phyloP scores from a whole-genome alignment of 31 red algal genomes.

The Odonthalia washingtoniensis region DNA sequence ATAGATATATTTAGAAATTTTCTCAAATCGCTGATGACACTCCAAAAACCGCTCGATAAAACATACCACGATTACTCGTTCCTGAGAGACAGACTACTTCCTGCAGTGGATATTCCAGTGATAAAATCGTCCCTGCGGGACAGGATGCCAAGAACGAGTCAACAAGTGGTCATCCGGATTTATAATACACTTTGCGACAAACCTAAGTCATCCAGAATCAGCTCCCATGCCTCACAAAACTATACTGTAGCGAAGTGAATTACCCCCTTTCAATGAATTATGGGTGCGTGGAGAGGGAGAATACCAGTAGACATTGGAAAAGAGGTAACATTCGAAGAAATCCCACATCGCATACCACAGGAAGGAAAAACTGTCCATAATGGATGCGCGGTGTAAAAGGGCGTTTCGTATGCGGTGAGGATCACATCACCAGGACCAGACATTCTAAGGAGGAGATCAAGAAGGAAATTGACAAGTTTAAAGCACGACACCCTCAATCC shows the following conservation, averaged over 20 bases:
- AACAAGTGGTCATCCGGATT: constrained; percentile 1
- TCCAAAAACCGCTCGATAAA: constrained; percentile 15
- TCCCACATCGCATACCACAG: background rate
- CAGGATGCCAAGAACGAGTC: background rate
- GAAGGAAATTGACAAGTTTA: background rate
- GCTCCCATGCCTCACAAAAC: background rate
- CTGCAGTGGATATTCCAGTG: background rate
- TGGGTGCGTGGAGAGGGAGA: background rate
- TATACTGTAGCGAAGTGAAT: background rate
- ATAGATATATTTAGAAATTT: constrained; percentile 20
- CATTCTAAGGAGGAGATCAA: background rate
- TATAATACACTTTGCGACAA: background rate
- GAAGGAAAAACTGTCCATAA: background rate
- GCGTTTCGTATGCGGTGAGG: too few species aligned
- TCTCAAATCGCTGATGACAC: background rate
- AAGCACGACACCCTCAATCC: background rate
- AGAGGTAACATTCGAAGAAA: background rate
- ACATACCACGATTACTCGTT: background rate
- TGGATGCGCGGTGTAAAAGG: background rate
- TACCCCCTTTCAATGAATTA: background rate
- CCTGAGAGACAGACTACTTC: constrained; percentile 8
- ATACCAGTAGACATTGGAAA: background rate
- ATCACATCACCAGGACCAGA: background rate
- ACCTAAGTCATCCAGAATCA: background rate
- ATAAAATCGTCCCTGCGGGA: constrained; percentile 20